phyloP scores from a whole-genome alignment of 208 protist genomes.

The Wallacemonas collosoma region DNA sequence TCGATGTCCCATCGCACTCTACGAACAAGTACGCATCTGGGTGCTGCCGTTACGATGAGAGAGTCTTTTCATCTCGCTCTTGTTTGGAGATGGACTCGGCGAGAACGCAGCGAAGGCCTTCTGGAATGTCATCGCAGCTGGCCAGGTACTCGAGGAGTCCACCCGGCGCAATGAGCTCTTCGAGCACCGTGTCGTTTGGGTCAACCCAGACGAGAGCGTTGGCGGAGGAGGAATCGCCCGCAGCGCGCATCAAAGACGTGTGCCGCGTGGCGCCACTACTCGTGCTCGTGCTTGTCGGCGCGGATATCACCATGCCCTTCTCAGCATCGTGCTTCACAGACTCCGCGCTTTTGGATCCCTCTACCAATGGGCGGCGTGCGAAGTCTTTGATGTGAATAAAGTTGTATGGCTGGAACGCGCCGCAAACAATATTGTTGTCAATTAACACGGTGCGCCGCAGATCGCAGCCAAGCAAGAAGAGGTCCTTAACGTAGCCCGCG shows the following conservation, averaged over 20 bases:
- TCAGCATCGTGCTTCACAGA: conserved; percentile 5
- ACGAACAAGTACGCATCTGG: neutral
- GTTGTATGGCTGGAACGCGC: conserved; percentile 70
- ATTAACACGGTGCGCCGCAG: conserved; percentile 47
- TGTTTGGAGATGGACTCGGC: conserved; percentile 7
- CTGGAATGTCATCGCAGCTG: conserved; percentile 23
- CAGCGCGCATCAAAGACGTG: too few relatives aligned
- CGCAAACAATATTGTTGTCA: conserved; percentile 59
- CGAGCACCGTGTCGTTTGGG: conserved; percentile 28
- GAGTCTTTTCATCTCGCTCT: neutral
- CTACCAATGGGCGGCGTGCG: conserved; percentile 18
- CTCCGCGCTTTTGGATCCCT: conserved; percentile 16
- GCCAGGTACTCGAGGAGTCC: conserved; percentile 9
- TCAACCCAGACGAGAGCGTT: conserved; percentile 24
- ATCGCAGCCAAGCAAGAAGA: conserved; percentile 58
- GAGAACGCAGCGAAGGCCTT: neutral
- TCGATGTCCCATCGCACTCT: too few relatives aligned
- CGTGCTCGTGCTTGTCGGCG: neutral
- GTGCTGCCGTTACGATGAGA: neutral
- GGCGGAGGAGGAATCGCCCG: neutral
- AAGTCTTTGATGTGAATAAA: conserved; percentile 47
- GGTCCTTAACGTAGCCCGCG: conserved; percentile 64
- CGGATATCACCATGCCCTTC: neutral
- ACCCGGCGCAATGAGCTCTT: conserved; percentile 17
- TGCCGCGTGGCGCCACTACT: too few relatives aligned